These are phyloP conservation scores for Leishmania tropica DNA, from an alignment of 208 protist genomes.

Conservation along the genomic window DNA sequence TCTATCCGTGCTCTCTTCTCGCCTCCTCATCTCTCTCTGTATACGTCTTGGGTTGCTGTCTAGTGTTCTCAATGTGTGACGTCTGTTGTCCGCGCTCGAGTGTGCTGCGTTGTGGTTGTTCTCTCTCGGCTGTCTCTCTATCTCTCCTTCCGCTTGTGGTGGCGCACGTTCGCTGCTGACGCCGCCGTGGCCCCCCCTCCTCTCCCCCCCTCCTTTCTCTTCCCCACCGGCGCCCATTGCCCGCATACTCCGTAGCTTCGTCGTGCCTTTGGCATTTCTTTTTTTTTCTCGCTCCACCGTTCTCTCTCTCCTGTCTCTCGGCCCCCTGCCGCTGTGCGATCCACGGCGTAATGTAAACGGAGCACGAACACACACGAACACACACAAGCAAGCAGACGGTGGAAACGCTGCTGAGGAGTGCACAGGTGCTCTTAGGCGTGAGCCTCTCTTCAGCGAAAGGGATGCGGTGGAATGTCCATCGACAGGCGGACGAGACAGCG, in stretches of 20 bases:
- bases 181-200: neutral
- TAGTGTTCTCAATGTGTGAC: neutral
- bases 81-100: neutral
- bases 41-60: neutral
- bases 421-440: neutral
- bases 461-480: neutral
- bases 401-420: no score
- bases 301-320: neutral
- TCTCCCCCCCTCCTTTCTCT: neutral
- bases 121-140: neutral
- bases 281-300: neutral
- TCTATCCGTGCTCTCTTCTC: neutral
- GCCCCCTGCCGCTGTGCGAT: neutral
- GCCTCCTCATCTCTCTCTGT: neutral
- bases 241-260: neutral
- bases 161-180: neutral
- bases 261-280: constrained; percentile 17
- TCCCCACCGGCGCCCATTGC: neutral
- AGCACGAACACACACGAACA: neutral
- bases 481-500: neutral
- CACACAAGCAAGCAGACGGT: neutral
- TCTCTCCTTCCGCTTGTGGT: neutral
- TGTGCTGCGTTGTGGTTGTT: neutral
- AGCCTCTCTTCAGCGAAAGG: neutral
- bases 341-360: neutral